Evolutionary conservation across 805 yeast genomes (phyloP), one percentile per base, ranked within the genome.

Genomic region (Lipomyces yamanashiensis): DNA sequence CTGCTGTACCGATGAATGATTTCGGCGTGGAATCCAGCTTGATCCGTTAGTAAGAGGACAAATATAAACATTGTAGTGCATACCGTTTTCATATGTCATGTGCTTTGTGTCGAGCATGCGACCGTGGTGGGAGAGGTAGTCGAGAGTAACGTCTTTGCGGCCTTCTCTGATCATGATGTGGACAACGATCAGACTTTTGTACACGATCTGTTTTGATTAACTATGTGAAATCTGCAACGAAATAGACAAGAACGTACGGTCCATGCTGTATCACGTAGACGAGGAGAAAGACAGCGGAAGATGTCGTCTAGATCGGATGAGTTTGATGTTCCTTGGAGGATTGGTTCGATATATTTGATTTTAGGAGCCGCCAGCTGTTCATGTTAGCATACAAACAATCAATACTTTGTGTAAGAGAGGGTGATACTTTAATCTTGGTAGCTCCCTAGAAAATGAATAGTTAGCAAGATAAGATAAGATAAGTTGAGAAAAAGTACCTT

Each of bases 101-200:
- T 58, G 69, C 58, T 67, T 82, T 70, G 76, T 80, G 68, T 81
- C 83, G 73, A 85, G 81, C 78, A 82, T 82, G 62, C 81, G 79
- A 54, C 81, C 83, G 69, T 80, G 81, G 15, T 77, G 76, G 63
- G 83, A 76, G 62, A 85, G 79, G 76, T 81, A 92, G 48, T 82
- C 76, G 68, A 93, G 79, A 0, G 92, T 84, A n/a, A 85, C 87
- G 71, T 90, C 87, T 53, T 80, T 83, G 64, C 89, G 92, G 21
- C 98, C 98, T 73, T 95, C 98, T 57, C 97, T 84, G 51, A 93
- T 85, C 92, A 95, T 87, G 54, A 92, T 85, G 79, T 95, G 99
- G 34, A 89, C 74, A 40, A 93, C 96, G 65, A 93, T 81, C 69
- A 93, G 80, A 10, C 96, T 78, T 76, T 95, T 95, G 82, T 85